Evolutionary conservation across 2,329 filamentous ascomycete species (phyloP).

Genomic region (Zymoseptoria brevis): DNA sequence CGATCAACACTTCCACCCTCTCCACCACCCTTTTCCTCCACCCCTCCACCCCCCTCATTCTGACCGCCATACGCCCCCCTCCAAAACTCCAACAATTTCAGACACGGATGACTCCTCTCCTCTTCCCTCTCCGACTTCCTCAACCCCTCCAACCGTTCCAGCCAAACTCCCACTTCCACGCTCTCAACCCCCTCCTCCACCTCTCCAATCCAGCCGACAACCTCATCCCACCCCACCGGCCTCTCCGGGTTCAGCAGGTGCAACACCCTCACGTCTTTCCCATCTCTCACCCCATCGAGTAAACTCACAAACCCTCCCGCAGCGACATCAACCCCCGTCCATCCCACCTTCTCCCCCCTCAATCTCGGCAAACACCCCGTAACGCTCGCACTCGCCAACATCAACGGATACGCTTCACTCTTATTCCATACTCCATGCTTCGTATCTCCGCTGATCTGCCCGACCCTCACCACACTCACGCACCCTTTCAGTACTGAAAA

Average conservation of each 20-base stretch:
- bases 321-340: conserved; percentile 43
- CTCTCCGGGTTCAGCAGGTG: conserved; percentile 44
- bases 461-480: conserved; percentile 40
- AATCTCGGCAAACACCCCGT: conserved; percentile 37
- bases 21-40: background rate
- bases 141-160: conserved; percentile 29
- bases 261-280: conserved; percentile 31
- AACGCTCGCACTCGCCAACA: conserved; percentile 37
- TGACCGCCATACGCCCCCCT: conserved; percentile 33
- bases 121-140: conserved; percentile 16
- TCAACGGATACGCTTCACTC: conserved; percentile 43
- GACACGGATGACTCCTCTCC: conserved; percentile 35
- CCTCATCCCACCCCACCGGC: conserved; percentile 37
- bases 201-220: conserved; percentile 40
- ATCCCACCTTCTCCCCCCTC: conserved; percentile 32
- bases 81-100: conserved; percentile 46
- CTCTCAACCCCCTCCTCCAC: conserved; percentile 29
- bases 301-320: conserved; percentile 37
- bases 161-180: conserved; percentile 37
- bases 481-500: conserved; percentile 26
- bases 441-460: conserved; percentile 41
- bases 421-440: conserved; percentile 41
- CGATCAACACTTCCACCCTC: background rate
- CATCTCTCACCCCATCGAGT: conserved; percentile 19
- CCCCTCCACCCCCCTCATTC: too few species aligned